Evolutionary conservation across 352 stramenopile genomes (phyloP).

Genomic region (Globisporangium irregulare): DNA sequence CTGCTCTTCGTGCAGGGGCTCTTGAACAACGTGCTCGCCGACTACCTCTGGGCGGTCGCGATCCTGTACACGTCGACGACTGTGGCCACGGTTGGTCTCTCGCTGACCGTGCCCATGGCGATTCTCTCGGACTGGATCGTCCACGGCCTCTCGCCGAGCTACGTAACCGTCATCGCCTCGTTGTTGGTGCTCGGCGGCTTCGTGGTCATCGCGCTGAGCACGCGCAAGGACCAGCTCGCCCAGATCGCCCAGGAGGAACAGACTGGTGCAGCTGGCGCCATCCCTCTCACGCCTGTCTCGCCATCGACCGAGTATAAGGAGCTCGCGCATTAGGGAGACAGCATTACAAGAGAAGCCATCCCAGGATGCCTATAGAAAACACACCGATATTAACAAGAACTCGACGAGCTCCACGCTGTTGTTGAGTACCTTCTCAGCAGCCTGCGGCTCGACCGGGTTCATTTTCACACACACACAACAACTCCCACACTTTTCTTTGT

Average conservation of each 20-base stretch:
- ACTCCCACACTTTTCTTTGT: not conserved
- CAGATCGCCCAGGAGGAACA: conserved; percentile 1
- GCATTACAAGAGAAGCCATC: not conserved
- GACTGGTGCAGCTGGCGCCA: not conserved
- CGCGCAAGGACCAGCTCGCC: conserved; percentile 17
- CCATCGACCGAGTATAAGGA: conserved; percentile 30
- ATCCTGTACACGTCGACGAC: conserved; percentile 95
- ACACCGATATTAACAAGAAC: not conserved
- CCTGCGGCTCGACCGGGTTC: conserved; percentile 7
- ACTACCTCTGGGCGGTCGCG: conserved; percentile 94
- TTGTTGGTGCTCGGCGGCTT: conserved; percentile 70
- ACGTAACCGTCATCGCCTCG: conserved; percentile 60
- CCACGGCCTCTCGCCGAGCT: conserved; percentile 42
- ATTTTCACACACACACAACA: not conserved
- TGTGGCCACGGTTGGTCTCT: conserved; percentile 94
- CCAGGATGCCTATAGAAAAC: not conserved
- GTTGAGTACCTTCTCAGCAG: not conserved
- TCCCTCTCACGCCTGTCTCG: conserved; percentile 25
- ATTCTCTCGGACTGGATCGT: conserved; percentile 89
- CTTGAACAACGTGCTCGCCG: conserved; percentile 93
- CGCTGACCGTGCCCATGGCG: conserved; percentile 94
- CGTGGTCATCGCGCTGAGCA: conserved; percentile 62
- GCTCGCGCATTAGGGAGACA: conserved; percentile 22
- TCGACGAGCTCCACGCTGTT: conserved; percentile 9
- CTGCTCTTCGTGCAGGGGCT: conserved; percentile 89